Evolutionary conservation across 1,139 yeast species (phyloP).

Genomic region (Geotrichum fermentans): DNA sequence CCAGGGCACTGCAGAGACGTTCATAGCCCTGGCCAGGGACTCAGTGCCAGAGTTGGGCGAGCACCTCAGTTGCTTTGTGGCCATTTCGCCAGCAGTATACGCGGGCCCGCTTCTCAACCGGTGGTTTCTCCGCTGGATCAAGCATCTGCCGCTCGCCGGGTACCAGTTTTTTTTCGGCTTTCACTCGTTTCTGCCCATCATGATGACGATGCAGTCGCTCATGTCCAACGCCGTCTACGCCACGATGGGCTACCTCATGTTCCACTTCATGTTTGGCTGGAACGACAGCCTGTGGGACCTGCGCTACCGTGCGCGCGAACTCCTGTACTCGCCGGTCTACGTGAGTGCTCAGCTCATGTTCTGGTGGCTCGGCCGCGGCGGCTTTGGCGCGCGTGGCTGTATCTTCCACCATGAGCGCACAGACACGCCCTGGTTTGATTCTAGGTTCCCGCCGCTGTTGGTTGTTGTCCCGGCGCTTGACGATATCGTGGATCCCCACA

Average conservation of each 20-base stretch:
- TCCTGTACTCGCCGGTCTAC: slow-evolving; percentile 80
- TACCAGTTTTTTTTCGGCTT: slow-evolving; percentile 50
- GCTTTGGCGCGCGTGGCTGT: slow-evolving; percentile 52
- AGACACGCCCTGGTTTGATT: slow-evolving; percentile 53
- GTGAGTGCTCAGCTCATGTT: slow-evolving; percentile 76
- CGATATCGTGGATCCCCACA: slow-evolving; percentile 59
- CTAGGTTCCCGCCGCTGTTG: slow-evolving; percentile 49
- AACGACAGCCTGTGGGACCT: slow-evolving; percentile 72
- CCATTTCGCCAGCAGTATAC: slow-evolving; percentile 85
- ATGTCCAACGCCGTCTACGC: slow-evolving; percentile 52
- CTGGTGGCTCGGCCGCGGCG: slow-evolving; percentile 73
- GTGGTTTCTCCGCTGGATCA: slow-evolving; percentile 46
- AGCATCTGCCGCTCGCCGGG: slow-evolving; percentile 25
- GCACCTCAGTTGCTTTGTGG: slow-evolving; percentile 62
- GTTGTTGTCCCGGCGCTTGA: slow-evolving; percentile 62
- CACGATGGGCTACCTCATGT: slow-evolving; percentile 65
- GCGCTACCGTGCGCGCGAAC: slow-evolving; percentile 62
- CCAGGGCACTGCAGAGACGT: slow-evolving; percentile 87
- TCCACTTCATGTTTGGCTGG: slow-evolving; percentile 84
- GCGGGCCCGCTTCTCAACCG: slow-evolving; percentile 66
- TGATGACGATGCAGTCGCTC: slow-evolving; percentile 34
- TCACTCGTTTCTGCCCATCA: slow-evolving; percentile 35
- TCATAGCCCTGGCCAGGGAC: slow-evolving; percentile 52
- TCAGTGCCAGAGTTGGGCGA: slow-evolving; percentile 42
- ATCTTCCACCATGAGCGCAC: slow-evolving; percentile 42